phyloP scores from a whole-genome alignment of 805 yeast genomes.

The Millerozyma miso region DNA sequence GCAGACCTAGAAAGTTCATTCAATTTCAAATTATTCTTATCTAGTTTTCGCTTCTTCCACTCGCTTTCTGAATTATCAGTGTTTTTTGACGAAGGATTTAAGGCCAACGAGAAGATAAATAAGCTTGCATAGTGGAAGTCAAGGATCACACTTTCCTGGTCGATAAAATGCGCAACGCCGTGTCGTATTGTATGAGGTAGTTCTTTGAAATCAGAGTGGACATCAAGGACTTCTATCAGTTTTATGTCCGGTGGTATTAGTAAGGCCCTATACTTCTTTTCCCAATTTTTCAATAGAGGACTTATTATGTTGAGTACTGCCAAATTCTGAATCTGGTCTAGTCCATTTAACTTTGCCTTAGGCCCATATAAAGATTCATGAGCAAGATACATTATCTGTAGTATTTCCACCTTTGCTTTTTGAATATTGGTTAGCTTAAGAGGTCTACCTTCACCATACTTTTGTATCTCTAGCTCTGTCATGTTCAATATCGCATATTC shows the following conservation, averaged over 20 bases:
- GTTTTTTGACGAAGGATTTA: constrained; percentile 39
- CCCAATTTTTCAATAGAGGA: constrained; percentile 80
- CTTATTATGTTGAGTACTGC: constrained; percentile 68
- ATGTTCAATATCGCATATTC: constrained; percentile 25
- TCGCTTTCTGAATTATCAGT: constrained; percentile 7
- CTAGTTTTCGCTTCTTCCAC: constrained; percentile 12
- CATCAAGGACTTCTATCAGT: not conserved
- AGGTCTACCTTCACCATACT: constrained; percentile 19
- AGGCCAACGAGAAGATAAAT: constrained; percentile 79
- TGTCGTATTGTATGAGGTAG: constrained; percentile 32
- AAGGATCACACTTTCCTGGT: constrained; percentile 67
- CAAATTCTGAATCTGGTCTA: constrained; percentile 61
- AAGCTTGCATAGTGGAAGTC: constrained; percentile 83
- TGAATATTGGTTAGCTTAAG: constrained; percentile 59
- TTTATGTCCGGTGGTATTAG: constrained; percentile 30
- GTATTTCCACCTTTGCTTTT: constrained; percentile 72
- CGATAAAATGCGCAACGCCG: constrained; percentile 44
- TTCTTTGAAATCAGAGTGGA: constrained; percentile 16
- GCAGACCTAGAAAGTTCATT: constrained; percentile 73
- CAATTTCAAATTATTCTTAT: constrained; percentile 40
- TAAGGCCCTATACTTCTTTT: constrained; percentile 53
- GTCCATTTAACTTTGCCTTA: constrained; percentile 48
- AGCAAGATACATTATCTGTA: constrained; percentile 76
- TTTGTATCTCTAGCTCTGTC: constrained; percentile 30
- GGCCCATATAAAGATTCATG: constrained; percentile 78